phyloP scores from a whole-genome alignment of 805 yeast genomes.

The Teunomyces kruisii region DNA sequence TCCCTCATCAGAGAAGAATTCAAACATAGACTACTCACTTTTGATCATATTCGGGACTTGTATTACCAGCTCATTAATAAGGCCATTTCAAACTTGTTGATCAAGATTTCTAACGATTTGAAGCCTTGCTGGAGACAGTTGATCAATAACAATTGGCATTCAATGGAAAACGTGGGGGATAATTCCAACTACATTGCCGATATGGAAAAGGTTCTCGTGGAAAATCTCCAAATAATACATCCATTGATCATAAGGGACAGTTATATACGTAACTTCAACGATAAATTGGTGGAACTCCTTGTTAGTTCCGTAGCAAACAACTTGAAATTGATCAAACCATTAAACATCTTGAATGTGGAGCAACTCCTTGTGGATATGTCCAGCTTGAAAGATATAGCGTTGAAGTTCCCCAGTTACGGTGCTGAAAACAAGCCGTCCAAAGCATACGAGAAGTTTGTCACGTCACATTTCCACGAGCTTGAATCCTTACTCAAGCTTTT shows the following conservation, averaged over 20 bases:
- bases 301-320: constrained; percentile 55
- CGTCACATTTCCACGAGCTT: constrained; percentile 39
- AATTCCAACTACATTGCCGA: constrained; percentile 70
- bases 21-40: constrained; percentile 41
- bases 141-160: constrained; percentile 70
- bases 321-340: constrained; percentile 63
- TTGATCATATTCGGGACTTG: constrained; percentile 55
- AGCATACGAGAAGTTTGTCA: constrained; percentile 44
- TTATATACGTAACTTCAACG: constrained; percentile 72
- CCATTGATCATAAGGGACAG: constrained; percentile 65
- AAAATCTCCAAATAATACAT: constrained; percentile 47
- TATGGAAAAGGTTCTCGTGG: constrained; percentile 46
- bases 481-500: constrained; percentile 71
- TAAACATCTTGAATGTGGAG: constrained; percentile 57
- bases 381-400: constrained; percentile 55
- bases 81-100: constrained; percentile 55
- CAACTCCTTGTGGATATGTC: constrained; percentile 77
- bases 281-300: constrained; percentile 67
- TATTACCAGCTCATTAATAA: constrained; percentile 59
- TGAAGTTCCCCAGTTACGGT: constrained; percentile 40
- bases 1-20: constrained; percentile 37
- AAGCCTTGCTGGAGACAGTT: constrained; percentile 83
- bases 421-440: constrained; percentile 23
- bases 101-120: constrained; percentile 59
- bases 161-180: constrained; percentile 62